A percentile compares a stretch with the other conserved stretches of the same genome.
phyloP scores from a whole-genome alignment of 805 yeast genomes.

The Saturnispora saitoi region DNA sequence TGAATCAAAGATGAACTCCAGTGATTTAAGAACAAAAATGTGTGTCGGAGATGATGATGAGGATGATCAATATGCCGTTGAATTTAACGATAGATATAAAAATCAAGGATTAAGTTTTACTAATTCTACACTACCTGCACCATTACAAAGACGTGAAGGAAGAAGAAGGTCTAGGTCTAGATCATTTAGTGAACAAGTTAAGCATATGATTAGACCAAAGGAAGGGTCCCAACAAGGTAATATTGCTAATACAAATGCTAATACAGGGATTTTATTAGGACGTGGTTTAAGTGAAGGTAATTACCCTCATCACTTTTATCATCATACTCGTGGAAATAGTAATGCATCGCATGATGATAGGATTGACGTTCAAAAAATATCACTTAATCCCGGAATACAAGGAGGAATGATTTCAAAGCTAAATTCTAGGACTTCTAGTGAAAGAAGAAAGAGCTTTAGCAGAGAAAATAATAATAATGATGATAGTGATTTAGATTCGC shows the following conservation, averaged over 20 bases:
- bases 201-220: conserved; percentile 28
- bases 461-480: conserved; percentile 20
- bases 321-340: not conserved
- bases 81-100: conserved; percentile 18
- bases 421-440: conserved; percentile 21
- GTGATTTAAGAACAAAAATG: conserved; percentile 25
- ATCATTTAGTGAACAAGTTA: conserved; percentile 37
- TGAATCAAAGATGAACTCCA: conserved; percentile 16
- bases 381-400: not conserved
- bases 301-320: not conserved
- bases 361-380: not conserved
- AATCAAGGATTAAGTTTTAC: conserved; percentile 10
- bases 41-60: conserved; percentile 25
- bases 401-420: not conserved
- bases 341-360: conserved; percentile 7
- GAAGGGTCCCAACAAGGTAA: conserved; percentile 19
- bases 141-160: conserved; percentile 5
- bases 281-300: not conserved
- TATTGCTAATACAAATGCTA: conserved; percentile 5
- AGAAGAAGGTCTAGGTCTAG: conserved; percentile 25
- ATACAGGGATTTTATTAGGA: conserved; percentile 9
- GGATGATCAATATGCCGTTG: conserved; percentile 21
- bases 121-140: conserved; percentile 11
- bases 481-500: conserved; percentile 64
- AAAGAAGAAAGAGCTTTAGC: conserved; percentile 19